phyloP scores from a whole-genome alignment of 208 protist genomes.

The Leishmania braziliensis region DNA sequence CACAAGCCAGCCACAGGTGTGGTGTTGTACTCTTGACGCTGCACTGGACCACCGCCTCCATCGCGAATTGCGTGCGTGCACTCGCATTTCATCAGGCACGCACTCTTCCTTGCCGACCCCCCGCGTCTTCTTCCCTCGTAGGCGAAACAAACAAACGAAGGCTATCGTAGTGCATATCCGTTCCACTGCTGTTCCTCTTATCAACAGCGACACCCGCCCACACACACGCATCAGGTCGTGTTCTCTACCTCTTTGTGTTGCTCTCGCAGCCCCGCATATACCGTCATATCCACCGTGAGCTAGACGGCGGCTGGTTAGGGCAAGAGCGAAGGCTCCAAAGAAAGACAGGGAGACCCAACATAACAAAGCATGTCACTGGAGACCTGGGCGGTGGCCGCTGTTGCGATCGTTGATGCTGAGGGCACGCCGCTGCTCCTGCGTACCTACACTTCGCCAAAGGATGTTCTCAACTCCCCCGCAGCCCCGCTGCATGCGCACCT shows the following conservation, averaged over 20 bases:
- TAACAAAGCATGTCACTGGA: constrained; percentile 29
- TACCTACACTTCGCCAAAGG: constrained; percentile 60
- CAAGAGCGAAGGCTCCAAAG: neutral
- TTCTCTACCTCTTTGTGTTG: neutral
- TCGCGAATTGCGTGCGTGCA: too few relatives aligned
- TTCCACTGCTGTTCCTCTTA: neutral
- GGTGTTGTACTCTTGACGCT: too few relatives aligned
- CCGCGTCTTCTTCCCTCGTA: neutral
- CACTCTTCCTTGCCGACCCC: neutral
- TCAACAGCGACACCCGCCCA: neutral
- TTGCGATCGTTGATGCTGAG: constrained; percentile 63
- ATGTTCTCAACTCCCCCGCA: constrained; percentile 52
- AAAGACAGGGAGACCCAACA: neutral
- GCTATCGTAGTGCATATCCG: neutral
- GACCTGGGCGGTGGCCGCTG: constrained; percentile 73
- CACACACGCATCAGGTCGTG: neutral
- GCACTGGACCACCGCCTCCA: too few relatives aligned
- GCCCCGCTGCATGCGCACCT: constrained; percentile 68
- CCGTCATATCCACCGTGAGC: neutral
- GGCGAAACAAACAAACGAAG: neutral
- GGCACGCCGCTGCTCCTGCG: constrained; percentile 67
- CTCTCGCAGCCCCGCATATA: neutral
- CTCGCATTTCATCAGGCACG: too few relatives aligned
- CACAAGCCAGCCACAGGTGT: too few relatives aligned
- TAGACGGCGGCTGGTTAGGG: neutral